Conservation (phyloP, 1,139 yeast genomes). For the Blastobotrys capitulatus region DNA sequence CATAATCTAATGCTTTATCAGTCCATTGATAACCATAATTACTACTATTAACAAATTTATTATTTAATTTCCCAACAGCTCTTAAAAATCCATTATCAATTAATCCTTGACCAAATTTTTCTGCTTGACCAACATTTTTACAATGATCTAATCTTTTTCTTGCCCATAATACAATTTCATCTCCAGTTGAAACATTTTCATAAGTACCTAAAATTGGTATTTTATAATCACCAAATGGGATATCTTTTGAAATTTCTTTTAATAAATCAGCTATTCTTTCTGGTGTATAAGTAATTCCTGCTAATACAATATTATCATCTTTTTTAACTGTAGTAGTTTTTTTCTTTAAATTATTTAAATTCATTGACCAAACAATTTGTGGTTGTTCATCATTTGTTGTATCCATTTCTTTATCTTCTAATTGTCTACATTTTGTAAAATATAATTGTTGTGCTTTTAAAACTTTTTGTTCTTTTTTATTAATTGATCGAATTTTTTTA, state of each 20-base stretch:
- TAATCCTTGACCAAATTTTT: slow-evolving; percentile 68
- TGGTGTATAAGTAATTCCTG: slow-evolving; percentile 21
- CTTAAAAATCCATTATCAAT: slow-evolving; percentile 56
- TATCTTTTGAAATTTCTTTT: slow-evolving; percentile 35
- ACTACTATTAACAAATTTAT: slow-evolving; percentile 62
- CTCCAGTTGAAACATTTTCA: slow-evolving; percentile 54
- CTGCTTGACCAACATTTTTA: slow-evolving; percentile 55
- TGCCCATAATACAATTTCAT: slow-evolving; percentile 53
- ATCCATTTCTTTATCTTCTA: slow-evolving; percentile 47
- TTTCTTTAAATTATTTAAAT: neutral
- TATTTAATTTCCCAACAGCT: slow-evolving; percentile 47
- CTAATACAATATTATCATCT: slow-evolving; percentile 27
- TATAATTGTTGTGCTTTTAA: slow-evolving; percentile 58
- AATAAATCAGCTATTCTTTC: slow-evolving; percentile 33
- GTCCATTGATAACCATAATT: slow-evolving; percentile 75
- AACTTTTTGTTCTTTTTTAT: slow-evolving; percentile 40
- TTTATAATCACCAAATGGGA: slow-evolving; percentile 40
- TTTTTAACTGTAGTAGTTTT: neutral
- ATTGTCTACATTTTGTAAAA: slow-evolving; percentile 64
- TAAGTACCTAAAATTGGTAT: slow-evolving; percentile 59
- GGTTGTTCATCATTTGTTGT: neutral
- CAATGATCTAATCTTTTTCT: slow-evolving; percentile 36
- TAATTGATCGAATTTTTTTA: slow-evolving; percentile 47
- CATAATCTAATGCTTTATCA: slow-evolving; percentile 38
- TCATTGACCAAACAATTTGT: neutral